Evolutionary conservation across 805 yeast species (phyloP), one percentile per base, ranked within the genome.

Genomic region (Hanseniaspora lindneri): DNA sequence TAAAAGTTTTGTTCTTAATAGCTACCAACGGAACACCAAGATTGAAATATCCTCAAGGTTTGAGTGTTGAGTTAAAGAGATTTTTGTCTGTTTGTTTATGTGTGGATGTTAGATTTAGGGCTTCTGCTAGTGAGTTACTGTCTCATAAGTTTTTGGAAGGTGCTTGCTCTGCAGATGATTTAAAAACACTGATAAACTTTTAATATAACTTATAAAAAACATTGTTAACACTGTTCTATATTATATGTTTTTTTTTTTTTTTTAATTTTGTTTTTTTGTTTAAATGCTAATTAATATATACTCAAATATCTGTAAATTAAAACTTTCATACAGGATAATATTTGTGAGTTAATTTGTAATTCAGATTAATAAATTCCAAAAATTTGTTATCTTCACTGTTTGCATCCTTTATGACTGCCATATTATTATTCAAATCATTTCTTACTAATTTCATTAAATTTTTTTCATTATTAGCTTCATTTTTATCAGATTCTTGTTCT

Each of bases 11-110:
- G 46, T 92, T 87, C 66, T 69, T 92, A 63, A 92, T 92, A 69
- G 96, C 95, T 2, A 86, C 96, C 0, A 89, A 87, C 59, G 98
- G 98, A 49, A 92, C 98, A 0, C 99, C 99, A 27, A 84, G 83
- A 58, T 69, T 92, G 62, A 88, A 88, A 63, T 80, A 84, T 59
- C 94, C 96, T 4, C 95, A 84, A 53, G 89, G 70, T 33, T 68
- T 92, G 52, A 78, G 89, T 9, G 71, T 79, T 51, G 77, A 80
- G 29, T 81, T 94, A 51, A 86, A 84, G 69, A 78, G 83, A 60
- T 92, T 92, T 61, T 72, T 92, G 62, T 79, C 88, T 44, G 85
- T 87, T 53, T 87, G 97, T 67, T 70, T 92, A 23, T 86, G 96
- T 66, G 97, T 89, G 32, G 97, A 94, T 63, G 95, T 87, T 37